A percentile compares a stretch with the other conserved stretches of the same genome.
These are phyloP conservation scores for Oryza punctata DNA, from an alignment of 176 grass and related monocot species.

Conservation along the genomic window DNA sequence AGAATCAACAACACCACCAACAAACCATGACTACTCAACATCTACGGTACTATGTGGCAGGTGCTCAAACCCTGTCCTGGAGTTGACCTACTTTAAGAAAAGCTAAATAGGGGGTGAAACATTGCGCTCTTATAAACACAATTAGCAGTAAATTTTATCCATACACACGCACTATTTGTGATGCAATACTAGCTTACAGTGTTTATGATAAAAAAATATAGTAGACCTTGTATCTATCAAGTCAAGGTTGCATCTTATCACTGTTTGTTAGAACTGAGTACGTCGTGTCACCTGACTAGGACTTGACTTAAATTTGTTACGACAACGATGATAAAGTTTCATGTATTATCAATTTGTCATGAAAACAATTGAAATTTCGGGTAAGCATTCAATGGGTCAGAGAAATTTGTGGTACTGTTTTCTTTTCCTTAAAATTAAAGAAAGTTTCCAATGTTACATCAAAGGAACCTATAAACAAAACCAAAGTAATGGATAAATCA, in stretches of 20 bases:
- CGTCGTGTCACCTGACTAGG: background rate
- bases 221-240: background rate
- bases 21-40: background rate
- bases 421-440: slow-evolving; percentile 30
- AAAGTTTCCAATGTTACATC: slow-evolving; percentile 12
- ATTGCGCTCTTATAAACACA: slow-evolving; percentile 35
- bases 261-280: background rate
- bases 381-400: background rate
- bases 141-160: slow-evolving; percentile 16
- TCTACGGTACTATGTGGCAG: background rate
- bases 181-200: background rate
- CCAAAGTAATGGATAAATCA: slow-evolving; percentile 46
- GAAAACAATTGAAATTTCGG: background rate
- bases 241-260: background rate
- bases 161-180: background rate
- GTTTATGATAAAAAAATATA: background rate
- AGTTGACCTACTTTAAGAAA: slow-evolving; percentile 35
- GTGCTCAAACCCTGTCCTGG: slow-evolving; percentile 44
- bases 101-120: slow-evolving; percentile 14
- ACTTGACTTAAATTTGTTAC: background rate
- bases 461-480: slow-evolving; percentile 26
- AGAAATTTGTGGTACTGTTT: background rate
- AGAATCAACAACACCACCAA: slow-evolving; percentile 1
- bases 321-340: background rate
- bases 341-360: too few species aligned